A percentile compares a stretch with the other conserved stretches of the same genome.
Evolutionary conservation across 2,329 filamentous ascomycete species (phyloP).

Genomic region (Xylariaceae sp.): DNA sequence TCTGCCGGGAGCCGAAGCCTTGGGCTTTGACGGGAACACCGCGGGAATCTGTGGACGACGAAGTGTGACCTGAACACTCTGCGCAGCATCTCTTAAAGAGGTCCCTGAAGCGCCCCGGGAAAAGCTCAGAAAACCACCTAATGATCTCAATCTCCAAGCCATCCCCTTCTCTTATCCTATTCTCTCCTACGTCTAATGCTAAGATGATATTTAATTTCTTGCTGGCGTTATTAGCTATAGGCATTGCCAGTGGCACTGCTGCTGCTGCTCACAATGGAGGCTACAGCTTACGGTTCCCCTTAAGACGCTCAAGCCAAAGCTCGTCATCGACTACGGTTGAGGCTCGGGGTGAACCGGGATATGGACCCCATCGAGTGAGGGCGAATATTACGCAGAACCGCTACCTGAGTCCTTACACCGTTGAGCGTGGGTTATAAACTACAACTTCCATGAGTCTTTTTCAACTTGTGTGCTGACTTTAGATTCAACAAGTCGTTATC

Average conservation of each 20-base stretch:
- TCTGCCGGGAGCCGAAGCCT: background rate
- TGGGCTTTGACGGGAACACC: background rate
- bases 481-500: constrained; percentile 9
- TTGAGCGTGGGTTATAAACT: constrained; percentile 10
- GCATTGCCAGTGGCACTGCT: constrained; percentile 5
- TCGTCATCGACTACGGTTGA: background rate
- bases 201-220: constrained; percentile 14
- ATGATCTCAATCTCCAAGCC: background rate
- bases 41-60: background rate
- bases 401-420: constrained; percentile 20
- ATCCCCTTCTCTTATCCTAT: background rate
- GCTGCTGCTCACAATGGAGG: constrained; percentile 2
- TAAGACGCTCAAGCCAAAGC: background rate
- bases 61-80: constrained; percentile 4
- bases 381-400: constrained; percentile 14
- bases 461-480: background rate
- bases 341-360: constrained; percentile 9
- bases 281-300: constrained; percentile 9
- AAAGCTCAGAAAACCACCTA: background rate
- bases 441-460: background rate
- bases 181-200: background rate
- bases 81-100: constrained; percentile 11
- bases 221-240: constrained; percentile 5
- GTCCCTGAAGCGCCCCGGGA: background rate
- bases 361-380: constrained; percentile 10